Evolutionary conservation across 2,329 filamentous ascomycete species (phyloP).

Genomic region (Colletotrichum incanum): DNA sequence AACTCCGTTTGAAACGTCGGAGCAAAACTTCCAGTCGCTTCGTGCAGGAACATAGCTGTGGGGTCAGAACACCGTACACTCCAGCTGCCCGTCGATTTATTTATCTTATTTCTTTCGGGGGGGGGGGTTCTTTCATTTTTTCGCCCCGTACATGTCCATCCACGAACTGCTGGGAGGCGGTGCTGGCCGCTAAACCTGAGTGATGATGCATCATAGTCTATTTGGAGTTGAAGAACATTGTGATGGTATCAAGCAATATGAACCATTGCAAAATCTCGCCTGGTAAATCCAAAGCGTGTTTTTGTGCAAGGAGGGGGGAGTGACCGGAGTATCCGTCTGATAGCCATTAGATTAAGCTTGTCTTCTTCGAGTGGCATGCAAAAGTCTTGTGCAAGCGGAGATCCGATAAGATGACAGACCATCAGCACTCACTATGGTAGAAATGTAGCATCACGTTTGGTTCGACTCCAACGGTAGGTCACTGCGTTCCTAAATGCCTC

Average conservation of each 20-base stretch:
- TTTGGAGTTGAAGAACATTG: not conserved
- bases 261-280: not conserved
- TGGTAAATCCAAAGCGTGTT: not conserved
- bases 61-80: not conserved
- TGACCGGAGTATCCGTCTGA: not conserved
- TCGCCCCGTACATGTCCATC: not conserved
- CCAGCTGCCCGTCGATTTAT: not conserved
- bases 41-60: not conserved
- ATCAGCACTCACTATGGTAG: not conserved
- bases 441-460: not conserved
- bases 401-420: not conserved
- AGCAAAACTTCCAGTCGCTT: not conserved
- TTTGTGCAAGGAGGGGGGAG: not conserved
- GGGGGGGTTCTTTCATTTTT: no score
- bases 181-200: not conserved
- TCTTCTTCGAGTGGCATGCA: slow-evolving; percentile 17
- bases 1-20: slow-evolving; percentile 31
- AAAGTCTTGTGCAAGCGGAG: not conserved
- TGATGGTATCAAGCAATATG: not conserved
- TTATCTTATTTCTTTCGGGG: no score
- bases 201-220: no score
- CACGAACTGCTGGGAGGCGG: no score
- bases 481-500: not conserved
- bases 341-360: slow-evolving; percentile 13
- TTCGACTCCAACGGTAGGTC: not conserved